Base-by-base conservation (phyloP, 306 rosid species). In the Urtica urens region DNA sequence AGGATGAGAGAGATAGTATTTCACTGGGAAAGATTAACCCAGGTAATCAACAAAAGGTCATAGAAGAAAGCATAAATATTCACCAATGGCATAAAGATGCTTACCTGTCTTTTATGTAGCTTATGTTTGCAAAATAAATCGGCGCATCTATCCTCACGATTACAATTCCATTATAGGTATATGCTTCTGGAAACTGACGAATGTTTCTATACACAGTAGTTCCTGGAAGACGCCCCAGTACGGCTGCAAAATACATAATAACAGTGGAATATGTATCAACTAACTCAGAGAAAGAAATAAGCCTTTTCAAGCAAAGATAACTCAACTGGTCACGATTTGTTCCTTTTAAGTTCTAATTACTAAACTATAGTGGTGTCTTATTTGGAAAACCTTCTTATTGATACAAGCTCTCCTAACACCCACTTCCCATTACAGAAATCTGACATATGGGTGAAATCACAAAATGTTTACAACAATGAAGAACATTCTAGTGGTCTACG, bases 181-280 rank as follows among this genome's bases (percentile, higher is more conserved):
- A 90, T 49, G 99, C 79, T 70, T 90, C 95, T 11, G 94, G 95
- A 73, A 84, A 90, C 64, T 90, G 95, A 46, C 69, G 78, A 43
- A 73, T 59, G 59, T 90, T 90, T 78, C 99, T 79, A 54, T 81
- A 85, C 19, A 90, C 76, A 19, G 99, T 90, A 61, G 99, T 90
- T 24, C 99, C 99, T 2, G 99, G 99, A 78, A 90, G 88, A 53
- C 99, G 94, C 52, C 99, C 94, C 78, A 90, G 77, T 66, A 90
- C 92, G 75, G 99, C 99, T 90, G 92, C 63, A 74, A 59, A 23
- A 54, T 54, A 58, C 41, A 57, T 38, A 38, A 74, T n/a, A 67
- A 59, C 18, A 49, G 42, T 24, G 30, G 57, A 35, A 46, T 60
- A 53, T 35, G 60, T 3, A 17, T 12, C 21, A 21, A 14, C 50